Evolutionary conservation across 768 basidiomycete genomes (phyloP), one percentile per base, ranked within the genome.

Genomic region (Collybia sordida): DNA sequence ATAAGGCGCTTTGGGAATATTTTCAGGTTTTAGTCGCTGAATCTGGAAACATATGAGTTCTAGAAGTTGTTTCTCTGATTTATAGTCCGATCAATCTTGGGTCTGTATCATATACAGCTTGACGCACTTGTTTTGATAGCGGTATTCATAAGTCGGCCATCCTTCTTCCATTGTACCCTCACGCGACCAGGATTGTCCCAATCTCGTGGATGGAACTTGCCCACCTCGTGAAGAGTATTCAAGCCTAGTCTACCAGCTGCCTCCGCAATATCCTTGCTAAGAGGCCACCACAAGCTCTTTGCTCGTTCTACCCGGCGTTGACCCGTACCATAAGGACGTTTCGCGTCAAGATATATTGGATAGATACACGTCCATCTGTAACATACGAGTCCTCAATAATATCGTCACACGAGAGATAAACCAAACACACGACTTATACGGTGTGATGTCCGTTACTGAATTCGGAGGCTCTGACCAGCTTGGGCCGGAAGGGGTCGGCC

Each of bases 161-260:
- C 86, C 65, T 86, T 87, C 78, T 90, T 93, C 88, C 88, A 92
- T 62, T 90, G 90, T 19, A 98, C 90, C 55, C 93, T 83, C 51
- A 99, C 92, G 21, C 96, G 81, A 7, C 96, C 96, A 0, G 96
- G 96, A 65, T 99, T 99, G 62, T 90, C 95, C 96, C 96, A 99
- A 67, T 99, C 96, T 45, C 91, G 81, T 9, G 96, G 96, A 61
- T 99, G 96, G 22, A 81, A 74, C 68, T 95, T 98, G 61, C 82
- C 80, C 31, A 92, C 90, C 73, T 98, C 94, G 58, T 94, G 92
- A 4, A 97, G 76, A 2, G 86, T 82, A 11, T 85, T 81, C 6
- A 98, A 72, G 1, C 93, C 88, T 12, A 98, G 70, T 24, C 83
- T 73, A 57, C 73, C 81, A 21, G 88, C 85, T 6, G 90, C 94